Evolutionary conservation across 805 yeast species (phyloP), one percentile per base, ranked within the genome.

Genomic region (Ogataea corticis): DNA sequence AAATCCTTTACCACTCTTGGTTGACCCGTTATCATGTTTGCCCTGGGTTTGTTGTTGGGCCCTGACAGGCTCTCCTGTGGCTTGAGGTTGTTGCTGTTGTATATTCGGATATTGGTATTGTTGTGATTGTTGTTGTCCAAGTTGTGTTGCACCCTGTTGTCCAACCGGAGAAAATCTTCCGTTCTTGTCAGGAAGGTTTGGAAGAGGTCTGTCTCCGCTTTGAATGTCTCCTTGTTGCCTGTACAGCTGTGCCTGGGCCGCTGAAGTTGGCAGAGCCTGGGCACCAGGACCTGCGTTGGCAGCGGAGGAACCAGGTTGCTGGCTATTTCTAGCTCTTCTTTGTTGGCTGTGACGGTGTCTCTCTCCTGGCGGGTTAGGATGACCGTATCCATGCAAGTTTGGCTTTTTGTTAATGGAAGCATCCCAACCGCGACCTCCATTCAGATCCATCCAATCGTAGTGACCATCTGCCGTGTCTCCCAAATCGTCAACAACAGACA

Each of bases 371-470:
- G 96, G 97, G 57, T 83, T 86, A 51, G 97, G 96, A 66, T 90
- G 94, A 29, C 97, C 97, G 66, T 91, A 91, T 34, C 98, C 98
- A 67, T 91, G 97, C 52, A 91, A 71, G 61, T 91, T 91, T 44
- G 97, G 96, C 67, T 91, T 91, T 65, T 89, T 90, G 68, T 90
- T 90, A 51, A 85, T 80, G 15, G 86, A 73, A 25, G 87, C 79
- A 69, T 94, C 98, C 96, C 97, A 92, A 43, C 98, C 98, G 65
- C 84, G 83, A 49, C 98, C 98, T 45, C 87, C 88, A 65, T 94
- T 94, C 56, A 94, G 75, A 59, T 85, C 87, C 96, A 90, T 88
- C 99, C 99, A 94, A 72, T 94, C 99, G 68, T 90, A 94, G 60
- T 87, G 91, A 37, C 87, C 96, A 68, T 94, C 97, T 41, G 82